phyloP scores from a whole-genome alignment of 78 protist genomes.

The Creolimax fragrantissima region DNA sequence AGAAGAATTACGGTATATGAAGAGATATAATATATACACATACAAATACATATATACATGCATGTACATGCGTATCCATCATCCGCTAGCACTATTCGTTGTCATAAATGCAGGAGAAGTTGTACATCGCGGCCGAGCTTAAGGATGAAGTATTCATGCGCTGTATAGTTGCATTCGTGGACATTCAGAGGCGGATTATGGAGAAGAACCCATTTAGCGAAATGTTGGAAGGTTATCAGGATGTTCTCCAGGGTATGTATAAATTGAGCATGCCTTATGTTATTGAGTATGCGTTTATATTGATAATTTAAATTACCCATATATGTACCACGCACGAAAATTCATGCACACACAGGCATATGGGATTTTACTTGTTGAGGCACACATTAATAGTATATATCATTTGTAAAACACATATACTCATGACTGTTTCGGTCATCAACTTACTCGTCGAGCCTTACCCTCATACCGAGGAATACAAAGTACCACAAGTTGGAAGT shows the following conservation, averaged over 20 bases:
- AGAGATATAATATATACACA: neutral
- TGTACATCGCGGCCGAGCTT: neutral
- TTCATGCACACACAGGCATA: neutral
- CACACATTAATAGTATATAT: neutral
- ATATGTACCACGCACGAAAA: neutral
- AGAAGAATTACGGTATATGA: neutral
- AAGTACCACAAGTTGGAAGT: too few species aligned
- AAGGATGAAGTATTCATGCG: neutral
- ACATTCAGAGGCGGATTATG: neutral
- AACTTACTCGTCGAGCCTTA: too few species aligned
- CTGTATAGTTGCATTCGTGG: neutral
- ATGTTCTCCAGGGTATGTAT: neutral
- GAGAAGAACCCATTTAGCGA: neutral
- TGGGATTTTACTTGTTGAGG: neutral
- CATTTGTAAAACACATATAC: neutral
- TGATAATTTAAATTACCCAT: neutral
- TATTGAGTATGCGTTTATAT: neutral
- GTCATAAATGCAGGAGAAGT: neutral
- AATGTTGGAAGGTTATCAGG: neutral
- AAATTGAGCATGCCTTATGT: neutral
- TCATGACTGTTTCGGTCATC: neutral
- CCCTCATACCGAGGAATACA: too few species aligned
- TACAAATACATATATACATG: neutral
- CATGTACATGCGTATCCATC: neutral
- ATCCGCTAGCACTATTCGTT: too few species aligned